phyloP scores from a whole-genome alignment of 2,329 filamentous ascomycete species.

The Exophiala mesophila region DNA sequence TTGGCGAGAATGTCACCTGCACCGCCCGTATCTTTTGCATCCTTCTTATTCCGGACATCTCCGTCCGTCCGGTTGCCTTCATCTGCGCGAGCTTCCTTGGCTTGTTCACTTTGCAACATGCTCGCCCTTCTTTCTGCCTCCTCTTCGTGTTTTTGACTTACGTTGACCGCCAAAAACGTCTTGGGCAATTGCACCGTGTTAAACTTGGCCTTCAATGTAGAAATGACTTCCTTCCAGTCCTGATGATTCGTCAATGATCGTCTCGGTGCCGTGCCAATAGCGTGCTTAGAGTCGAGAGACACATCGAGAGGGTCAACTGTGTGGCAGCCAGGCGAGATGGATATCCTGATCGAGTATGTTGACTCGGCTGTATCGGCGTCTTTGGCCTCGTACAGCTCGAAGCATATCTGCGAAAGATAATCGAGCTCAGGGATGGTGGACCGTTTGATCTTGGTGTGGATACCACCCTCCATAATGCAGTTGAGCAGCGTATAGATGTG shows the following conservation, averaged over 20 bases:
- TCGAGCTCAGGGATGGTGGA: conserved; percentile 95
- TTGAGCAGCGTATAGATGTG: conserved; percentile 98
- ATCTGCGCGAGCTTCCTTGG: conserved; percentile 9
- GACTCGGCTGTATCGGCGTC: conserved; percentile 72
- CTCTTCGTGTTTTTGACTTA: conserved; percentile 45
- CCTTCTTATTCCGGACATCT: neutral
- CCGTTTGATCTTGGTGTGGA: conserved; percentile 93
- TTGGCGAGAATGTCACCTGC: neutral
- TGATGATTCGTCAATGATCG: conserved; percentile 84
- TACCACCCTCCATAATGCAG: conserved; percentile 93
- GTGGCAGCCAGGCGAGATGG: conserved; percentile 91
- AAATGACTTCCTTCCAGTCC: conserved; percentile 96
- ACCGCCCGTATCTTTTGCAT: neutral
- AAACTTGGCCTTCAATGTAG: conserved; percentile 90
- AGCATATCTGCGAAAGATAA: conserved; percentile 95
- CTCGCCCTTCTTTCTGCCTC: conserved; percentile 23
- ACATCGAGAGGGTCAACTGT: conserved; percentile 95
- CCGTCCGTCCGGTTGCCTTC: neutral
- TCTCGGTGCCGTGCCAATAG: conserved; percentile 88
- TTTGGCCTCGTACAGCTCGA: conserved; percentile 94
- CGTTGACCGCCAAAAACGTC: conserved; percentile 47
- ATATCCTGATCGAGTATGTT: conserved; percentile 94
- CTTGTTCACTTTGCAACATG: conserved; percentile 18
- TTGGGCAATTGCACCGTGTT: conserved; percentile 65
- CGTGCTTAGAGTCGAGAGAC: conserved; percentile 91